Conservation (phyloP, 2,329 filamentous ascomycete genomes). For the Metarhizium rileyi region DNA sequence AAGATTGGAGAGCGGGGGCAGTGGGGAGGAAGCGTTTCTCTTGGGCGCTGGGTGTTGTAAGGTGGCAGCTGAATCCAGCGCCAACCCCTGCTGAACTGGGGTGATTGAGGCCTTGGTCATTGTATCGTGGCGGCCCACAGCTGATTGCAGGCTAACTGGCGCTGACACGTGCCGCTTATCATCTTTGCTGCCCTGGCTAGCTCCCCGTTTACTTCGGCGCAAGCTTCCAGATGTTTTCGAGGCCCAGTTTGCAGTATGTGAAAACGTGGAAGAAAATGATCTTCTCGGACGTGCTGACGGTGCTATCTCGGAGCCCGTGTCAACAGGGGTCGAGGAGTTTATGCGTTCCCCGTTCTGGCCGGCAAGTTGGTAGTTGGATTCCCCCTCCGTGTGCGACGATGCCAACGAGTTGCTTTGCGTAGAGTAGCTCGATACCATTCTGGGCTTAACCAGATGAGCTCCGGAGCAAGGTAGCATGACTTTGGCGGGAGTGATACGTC, state of each 20-base stretch:
- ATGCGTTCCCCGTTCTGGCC: slow-evolving; percentile 8
- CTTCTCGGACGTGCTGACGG: slow-evolving; percentile 37
- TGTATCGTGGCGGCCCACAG: slow-evolving; percentile 15
- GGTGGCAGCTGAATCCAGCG: slow-evolving; percentile 11
- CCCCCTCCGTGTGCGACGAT: slow-evolving; percentile 16
- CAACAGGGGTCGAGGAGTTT: slow-evolving; percentile 15
- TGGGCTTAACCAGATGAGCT: slow-evolving; percentile 27
- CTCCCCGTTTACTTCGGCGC: slow-evolving; percentile 42
- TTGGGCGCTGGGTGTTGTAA: slow-evolving; percentile 21
- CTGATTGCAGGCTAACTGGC: slow-evolving; percentile 27
- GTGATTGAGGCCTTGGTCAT: slow-evolving; percentile 5
- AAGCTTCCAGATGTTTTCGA: slow-evolving; percentile 44
- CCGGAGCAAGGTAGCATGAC: slow-evolving; percentile 12
- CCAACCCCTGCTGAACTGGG: slow-evolving; percentile 8
- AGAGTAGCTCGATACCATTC: slow-evolving; percentile 22
- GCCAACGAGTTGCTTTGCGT: slow-evolving; percentile 13
- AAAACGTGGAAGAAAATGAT: slow-evolving; percentile 52
- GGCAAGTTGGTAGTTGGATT: slow-evolving; percentile 7
- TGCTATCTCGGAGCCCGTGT: slow-evolving; percentile 20
- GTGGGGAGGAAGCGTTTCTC: slow-evolving; percentile 44
- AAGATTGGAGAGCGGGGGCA: slow-evolving; percentile 40
- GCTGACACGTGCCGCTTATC: slow-evolving; percentile 45
- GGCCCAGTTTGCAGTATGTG: slow-evolving; percentile 47
- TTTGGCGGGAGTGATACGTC: slow-evolving; percentile 18
- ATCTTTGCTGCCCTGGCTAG: slow-evolving; percentile 30